Evolutionary conservation across 768 basidiomycete species (phyloP), one percentile per base, ranked within the genome.

Genomic region (Ramaria sp.): DNA sequence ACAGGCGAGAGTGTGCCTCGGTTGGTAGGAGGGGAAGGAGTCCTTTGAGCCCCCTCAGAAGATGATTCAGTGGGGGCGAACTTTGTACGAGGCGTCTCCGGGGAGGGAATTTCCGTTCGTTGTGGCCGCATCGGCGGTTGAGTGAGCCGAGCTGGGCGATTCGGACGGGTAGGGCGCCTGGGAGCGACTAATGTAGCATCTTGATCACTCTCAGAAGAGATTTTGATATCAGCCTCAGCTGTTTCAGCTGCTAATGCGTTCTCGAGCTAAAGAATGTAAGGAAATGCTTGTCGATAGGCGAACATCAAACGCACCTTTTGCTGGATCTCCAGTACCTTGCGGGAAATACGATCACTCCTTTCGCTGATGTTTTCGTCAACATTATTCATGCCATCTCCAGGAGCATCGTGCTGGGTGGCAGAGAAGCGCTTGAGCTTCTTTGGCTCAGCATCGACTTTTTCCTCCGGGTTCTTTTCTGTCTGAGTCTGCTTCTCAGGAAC

Each of bases 251-350:
- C 75, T 45, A 91, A 70, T 4, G 90, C 90, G 38, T 74, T 77
- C 67, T 91, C 91, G 55, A 93, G 74, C 90, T 92, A 59, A 51
- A 24, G 60, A 17, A 17, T 33, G 34, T 6, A 47, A 63, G 38
- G 11, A 27, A 20, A 58, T 45, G 46, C 38, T 27, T 56, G 48
- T 60, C 51, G 59, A 34, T 61, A 63, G 39, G 37, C 51, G 19
- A 43, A 42, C 34, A 54, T 53, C 20, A 46, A 53, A 68, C 74
- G 54, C 45, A 91, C 92, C 81, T 94, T 95, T 61, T 88, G 83
- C 71, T 95, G 91, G 58, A 96, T 94, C 69, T 87, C 82, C 49
- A 87, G 65, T 47, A 96, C 88, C 69, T 92, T 91, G 67, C 88
- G 82, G 24, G 89, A 86, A 55, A 96, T 93, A 65, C 80, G 83